phyloP scores from a whole-genome alignment of 495 filamentous ascomycete genomes.

The Penicillium angulare region DNA sequence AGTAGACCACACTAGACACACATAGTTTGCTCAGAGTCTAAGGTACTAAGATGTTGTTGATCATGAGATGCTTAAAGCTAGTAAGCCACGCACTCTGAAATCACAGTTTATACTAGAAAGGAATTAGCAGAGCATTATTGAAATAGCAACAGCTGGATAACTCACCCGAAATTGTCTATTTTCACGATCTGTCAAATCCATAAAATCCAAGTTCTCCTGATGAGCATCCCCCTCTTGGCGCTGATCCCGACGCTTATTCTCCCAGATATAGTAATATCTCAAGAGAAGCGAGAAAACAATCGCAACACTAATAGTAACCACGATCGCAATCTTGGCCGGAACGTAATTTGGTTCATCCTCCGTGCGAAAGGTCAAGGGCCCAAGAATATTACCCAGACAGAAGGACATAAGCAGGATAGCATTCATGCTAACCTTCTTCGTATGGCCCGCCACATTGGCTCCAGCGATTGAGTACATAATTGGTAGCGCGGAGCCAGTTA shows the following conservation, averaged over 20 bases:
- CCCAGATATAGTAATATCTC: constrained; percentile 43
- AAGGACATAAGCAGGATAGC: constrained; percentile 59
- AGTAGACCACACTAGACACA: too few species aligned
- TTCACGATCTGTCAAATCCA: constrained; percentile 38
- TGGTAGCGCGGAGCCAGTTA: constrained; percentile 37
- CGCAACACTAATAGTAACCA: constrained; percentile 44
- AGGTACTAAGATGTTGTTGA: too few species aligned
- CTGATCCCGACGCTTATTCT: constrained; percentile 40
- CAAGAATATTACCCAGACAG: constrained; percentile 60
- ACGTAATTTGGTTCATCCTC: constrained; percentile 45
- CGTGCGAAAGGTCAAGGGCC: constrained; percentile 52
- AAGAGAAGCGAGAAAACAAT: constrained; percentile 36
- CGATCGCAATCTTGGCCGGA: constrained; percentile 62
- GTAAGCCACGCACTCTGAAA: too few species aligned
- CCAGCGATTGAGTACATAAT: constrained; percentile 43
- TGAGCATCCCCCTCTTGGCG: constrained; percentile 11
- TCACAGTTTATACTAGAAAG: constrained; percentile 15
- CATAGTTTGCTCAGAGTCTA: too few species aligned
- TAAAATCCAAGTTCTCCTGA: constrained; percentile 29
- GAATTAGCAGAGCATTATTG: constrained; percentile 9
- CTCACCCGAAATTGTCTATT: constrained; percentile 33
- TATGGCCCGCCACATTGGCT: constrained; percentile 48
- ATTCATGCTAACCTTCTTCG: constrained; percentile 54
- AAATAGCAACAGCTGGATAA: constrained; percentile 26
- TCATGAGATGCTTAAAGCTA: too few species aligned